These are phyloP conservation scores for Jatropha curcas DNA, from an alignment of 345 rosid genomes.

Conservation along the genomic window DNA sequence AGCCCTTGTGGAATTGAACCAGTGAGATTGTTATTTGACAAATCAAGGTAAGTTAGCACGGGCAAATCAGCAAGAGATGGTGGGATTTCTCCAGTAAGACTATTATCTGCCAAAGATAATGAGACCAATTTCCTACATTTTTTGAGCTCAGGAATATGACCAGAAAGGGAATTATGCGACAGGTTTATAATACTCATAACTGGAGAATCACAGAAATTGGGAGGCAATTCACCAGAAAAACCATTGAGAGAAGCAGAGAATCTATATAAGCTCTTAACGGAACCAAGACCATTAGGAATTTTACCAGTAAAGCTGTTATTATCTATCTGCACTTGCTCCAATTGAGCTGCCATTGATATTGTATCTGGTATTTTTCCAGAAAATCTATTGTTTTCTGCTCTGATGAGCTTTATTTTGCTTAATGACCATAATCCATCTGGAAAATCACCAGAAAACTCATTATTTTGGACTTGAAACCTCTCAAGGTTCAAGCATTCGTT, in stretches of 20 bases:
- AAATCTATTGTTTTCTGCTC: constrained; percentile 78
- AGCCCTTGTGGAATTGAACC: constrained; percentile 78
- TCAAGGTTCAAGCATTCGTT: constrained; percentile 66
- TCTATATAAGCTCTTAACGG: constrained; percentile 76
- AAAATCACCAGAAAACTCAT: constrained; percentile 73
- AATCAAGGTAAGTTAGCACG: constrained; percentile 88
- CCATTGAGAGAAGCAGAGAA: constrained; percentile 77
- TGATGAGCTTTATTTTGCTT: constrained; percentile 65
- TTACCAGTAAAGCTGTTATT: constrained; percentile 69
- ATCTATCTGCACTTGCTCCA: constrained; percentile 93
- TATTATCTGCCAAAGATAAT: constrained; percentile 73
- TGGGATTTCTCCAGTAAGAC: constrained; percentile 63
- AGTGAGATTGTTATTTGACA: constrained; percentile 74
- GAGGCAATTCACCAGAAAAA: constrained; percentile 68
- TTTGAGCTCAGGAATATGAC: constrained; percentile 72
- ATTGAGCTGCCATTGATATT: constrained; percentile 60
- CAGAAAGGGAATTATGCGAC: constrained; percentile 69
- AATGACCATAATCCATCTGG: constrained; percentile 70
- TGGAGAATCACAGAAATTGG: constrained; percentile 84
- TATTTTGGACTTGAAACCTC: constrained; percentile 85
- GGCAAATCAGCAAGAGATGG: constrained; percentile 72
- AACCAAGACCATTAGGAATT: constrained; percentile 74
- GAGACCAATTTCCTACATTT: constrained; percentile 88
- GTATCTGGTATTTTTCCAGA: constrained; percentile 66
- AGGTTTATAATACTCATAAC: constrained; percentile 84